Evolutionary conservation across 371 early-diverging fungal species (phyloP).

Genomic region (Apophysomyces variabilis): DNA sequence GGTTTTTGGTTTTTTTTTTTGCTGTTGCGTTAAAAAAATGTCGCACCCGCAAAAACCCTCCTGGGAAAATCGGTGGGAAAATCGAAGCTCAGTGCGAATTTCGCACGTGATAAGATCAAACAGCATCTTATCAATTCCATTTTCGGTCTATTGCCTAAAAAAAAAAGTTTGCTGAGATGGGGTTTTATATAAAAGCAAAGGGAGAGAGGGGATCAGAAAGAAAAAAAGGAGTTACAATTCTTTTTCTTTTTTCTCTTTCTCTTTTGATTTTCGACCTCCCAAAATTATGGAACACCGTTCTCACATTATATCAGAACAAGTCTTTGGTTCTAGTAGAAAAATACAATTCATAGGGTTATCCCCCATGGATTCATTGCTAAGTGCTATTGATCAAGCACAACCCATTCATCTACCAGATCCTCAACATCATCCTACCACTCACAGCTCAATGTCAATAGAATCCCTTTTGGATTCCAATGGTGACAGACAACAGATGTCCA

Average conservation of each 20-base stretch:
- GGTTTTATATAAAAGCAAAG: conserved; percentile 15
- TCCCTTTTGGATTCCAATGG: conserved; percentile 11
- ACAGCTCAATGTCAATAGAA: conserved; percentile 16
- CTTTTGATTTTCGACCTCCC: conserved; percentile 12
- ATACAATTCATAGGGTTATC: conserved; percentile 45
- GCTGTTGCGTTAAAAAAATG: conserved; percentile 12
- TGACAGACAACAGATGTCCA: conserved; percentile 13
- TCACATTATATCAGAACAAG: conserved; percentile 47
- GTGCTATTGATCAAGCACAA: conserved; percentile 25
- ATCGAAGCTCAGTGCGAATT: conserved; percentile 14
- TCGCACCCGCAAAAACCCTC: conserved; percentile 13
- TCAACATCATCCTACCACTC: conserved; percentile 3
- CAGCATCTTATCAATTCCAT: conserved; percentile 24
- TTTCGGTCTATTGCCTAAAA: conserved; percentile 16
- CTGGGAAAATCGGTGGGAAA: conserved; percentile 27
- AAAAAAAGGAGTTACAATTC: conserved; percentile 14
- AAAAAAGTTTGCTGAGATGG: conserved; percentile 7
- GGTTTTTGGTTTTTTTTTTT: background rate
- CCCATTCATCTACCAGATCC: conserved; percentile 18
- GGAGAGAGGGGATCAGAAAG: background rate
- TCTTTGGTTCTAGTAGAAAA: conserved; percentile 47
- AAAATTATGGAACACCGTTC: conserved; percentile 33
- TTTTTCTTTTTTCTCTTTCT: conserved; percentile 20
- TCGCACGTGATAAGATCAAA: conserved; percentile 31
- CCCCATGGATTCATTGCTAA: conserved; percentile 25